Percentiles rank a stretch among this genome's conserved stretches.
These are phyloP conservation scores for Achlya hypogyna DNA, from an alignment of 352 stramenopile species.

Conservation along the genomic window DNA sequence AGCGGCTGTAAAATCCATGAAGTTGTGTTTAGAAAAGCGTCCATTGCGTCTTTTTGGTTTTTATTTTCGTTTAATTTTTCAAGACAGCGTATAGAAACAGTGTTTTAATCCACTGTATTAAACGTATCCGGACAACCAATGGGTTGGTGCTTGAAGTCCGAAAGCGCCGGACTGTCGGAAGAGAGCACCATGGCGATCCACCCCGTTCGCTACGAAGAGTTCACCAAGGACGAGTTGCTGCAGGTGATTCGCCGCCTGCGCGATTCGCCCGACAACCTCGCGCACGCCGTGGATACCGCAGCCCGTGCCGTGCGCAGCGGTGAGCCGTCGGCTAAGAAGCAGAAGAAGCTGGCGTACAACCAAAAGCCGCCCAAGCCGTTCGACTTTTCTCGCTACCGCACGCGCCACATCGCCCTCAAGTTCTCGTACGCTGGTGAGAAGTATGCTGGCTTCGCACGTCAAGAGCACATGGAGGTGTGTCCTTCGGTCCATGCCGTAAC, in stretches of 20 bases:
- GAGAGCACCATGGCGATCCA: not conserved
- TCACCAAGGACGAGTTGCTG: conserved; percentile 6
- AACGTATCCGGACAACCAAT: not conserved
- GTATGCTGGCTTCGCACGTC: conserved; percentile 81
- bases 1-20: too few species aligned
- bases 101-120: not conserved
- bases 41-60: too few species aligned
- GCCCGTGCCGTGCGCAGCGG: not conserved
- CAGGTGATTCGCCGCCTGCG: not conserved
- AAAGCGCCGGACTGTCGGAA: too few species aligned
- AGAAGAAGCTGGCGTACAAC: conserved; percentile 6
- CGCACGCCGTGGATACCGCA: not conserved
- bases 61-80: too few species aligned
- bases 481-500: not conserved
- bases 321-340: conserved; percentile 1
- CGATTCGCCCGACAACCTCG: not conserved
- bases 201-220: not conserved
- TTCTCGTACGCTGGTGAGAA: conserved; percentile 83
- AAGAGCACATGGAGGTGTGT: conserved; percentile 70
- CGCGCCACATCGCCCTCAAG: conserved; percentile 67
- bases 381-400: conserved; percentile 32
- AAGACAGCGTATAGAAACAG: not conserved
- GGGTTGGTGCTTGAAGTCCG: not conserved
- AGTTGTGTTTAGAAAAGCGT: too few species aligned
- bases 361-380: conserved; percentile 11